A percentile compares a stretch with the other conserved stretches of the same genome.
Evolutionary conservation across 2,329 filamentous ascomycete genomes (phyloP).

Genomic region (Phialemoniopsis sp.): DNA sequence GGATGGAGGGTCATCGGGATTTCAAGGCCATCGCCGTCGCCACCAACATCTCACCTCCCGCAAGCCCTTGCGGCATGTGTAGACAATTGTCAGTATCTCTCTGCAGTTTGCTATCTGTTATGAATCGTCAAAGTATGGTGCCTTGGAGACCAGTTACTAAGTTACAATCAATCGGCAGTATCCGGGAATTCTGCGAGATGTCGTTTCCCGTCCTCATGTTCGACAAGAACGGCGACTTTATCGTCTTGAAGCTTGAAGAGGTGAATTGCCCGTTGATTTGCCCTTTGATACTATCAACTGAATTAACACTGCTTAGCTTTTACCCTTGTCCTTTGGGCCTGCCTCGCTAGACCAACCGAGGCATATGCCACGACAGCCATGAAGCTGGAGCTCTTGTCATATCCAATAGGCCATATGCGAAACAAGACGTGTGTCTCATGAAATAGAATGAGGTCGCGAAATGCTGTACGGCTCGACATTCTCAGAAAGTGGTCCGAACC

Average conservation of each 20-base stretch:
- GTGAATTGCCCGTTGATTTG: slow-evolving; percentile 29
- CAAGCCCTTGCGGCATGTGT: slow-evolving; percentile 91
- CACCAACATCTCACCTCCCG: slow-evolving; percentile 65
- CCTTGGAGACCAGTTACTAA: too few relatives aligned
- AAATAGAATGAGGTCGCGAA: too few relatives aligned
- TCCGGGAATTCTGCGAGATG: slow-evolving; percentile 71
- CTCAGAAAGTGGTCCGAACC: too few relatives aligned
- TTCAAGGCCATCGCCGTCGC: slow-evolving; percentile 83
- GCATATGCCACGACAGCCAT: too few relatives aligned
- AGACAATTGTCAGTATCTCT: slow-evolving; percentile 69
- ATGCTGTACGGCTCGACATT: too few relatives aligned
- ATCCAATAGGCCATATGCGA: too few relatives aligned
- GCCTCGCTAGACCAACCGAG: slow-evolving; percentile 16
- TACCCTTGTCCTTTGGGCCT: slow-evolving; percentile 66
- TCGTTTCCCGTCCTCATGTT: slow-evolving; percentile 86
- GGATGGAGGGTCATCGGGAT: slow-evolving; percentile 50
- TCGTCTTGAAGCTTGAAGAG: slow-evolving; percentile 66
- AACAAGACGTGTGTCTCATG: too few relatives aligned
- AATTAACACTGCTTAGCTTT: slow-evolving; percentile 41
- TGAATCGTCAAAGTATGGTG: too few relatives aligned
- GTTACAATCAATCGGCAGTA: slow-evolving; percentile 45
- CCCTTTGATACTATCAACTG: not conserved
- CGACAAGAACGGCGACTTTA: slow-evolving; percentile 70
- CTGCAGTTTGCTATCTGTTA: too few relatives aligned
- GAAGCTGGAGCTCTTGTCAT: too few relatives aligned